Base-by-base conservation (phyloP, 2,329 filamentous ascomycete genomes). In the Albifimbria verrucaria region DNA sequence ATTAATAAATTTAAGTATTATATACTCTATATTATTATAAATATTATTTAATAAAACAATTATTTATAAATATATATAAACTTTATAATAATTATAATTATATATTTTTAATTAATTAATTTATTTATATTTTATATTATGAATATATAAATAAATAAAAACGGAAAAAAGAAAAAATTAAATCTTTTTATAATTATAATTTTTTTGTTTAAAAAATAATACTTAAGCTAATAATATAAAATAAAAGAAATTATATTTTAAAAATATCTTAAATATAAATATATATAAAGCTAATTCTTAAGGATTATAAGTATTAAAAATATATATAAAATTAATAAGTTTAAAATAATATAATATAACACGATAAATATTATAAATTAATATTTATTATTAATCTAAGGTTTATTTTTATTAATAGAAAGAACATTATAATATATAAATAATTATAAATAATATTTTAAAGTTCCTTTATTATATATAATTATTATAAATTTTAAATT, bases 31-130 rank as follows among this genome's bases (percentile, higher is more conserved):
- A 43, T 45, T 26, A 45, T 44, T 17, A 46, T 22, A 25, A 39
- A 39, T 22, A 21, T 52, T 26, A 48, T 22, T 36, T 2, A 28
- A 36, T 17, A 32, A 36, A n/a, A n/a, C 9, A n/a, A 25, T 49
- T 28, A 41, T 44, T 36, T 28, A 26, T 10, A 49, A 25, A 28
- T 25, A 41, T 44, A 49, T 12, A 23, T 42, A 21, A 48, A 24
- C 20, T 10, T 41, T 32, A 23, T 26, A 46, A 46, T 42, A 48
- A 47, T 6, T 42, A 25, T 23, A 47, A n/a, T 15, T 28, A 36
- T 25, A 42, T 48, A 41, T 44, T 46, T 51, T 25, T 48, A 50
- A 51, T 26, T 42, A 58, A 36, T 23, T 39, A 32, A 36, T 32
- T 20, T 36, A 25, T 49, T 42, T 42, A 52, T 39, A 22, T 45